phyloP scores from a whole-genome alignment of 495 filamentous ascomycete species.

The Neurospora sublineolata region DNA sequence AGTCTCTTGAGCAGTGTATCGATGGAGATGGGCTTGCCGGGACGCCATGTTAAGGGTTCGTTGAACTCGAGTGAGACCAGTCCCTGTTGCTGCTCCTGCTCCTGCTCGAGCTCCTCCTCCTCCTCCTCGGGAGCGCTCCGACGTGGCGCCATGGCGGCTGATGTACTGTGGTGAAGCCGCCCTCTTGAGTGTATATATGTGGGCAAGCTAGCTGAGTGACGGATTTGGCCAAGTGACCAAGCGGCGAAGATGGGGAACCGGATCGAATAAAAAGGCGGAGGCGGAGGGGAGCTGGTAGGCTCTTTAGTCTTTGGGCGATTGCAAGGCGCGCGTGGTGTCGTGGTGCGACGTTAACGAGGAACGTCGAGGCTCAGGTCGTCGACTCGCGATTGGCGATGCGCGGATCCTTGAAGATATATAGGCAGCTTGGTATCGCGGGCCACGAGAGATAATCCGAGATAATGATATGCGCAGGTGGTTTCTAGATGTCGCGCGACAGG shows the following conservation, averaged over 20 bases:
- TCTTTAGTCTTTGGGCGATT: neutral
- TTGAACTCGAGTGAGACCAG: constrained; percentile 54
- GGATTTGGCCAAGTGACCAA: neutral
- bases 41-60: constrained; percentile 81
- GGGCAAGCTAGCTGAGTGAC: neutral
- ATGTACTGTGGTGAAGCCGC: neutral
- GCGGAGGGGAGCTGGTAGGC: neutral
- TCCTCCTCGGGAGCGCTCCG: constrained; percentile 19
- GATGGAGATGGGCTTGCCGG: constrained; percentile 77
- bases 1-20: constrained; percentile 72
- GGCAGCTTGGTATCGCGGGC: neutral
- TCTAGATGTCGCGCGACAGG: neutral
- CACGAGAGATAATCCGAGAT: neutral
- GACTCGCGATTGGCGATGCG: neutral
- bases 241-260: neutral
- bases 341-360: neutral
- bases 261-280: neutral
- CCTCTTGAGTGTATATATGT: neutral
- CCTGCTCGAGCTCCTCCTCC: constrained; percentile 17
- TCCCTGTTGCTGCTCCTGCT: constrained; percentile 15
- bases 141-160: constrained; percentile 25
- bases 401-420: neutral
- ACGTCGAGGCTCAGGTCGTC: neutral
- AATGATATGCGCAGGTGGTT: neutral
- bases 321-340: neutral